Evolutionary conservation across 495 filamentous ascomycete species (phyloP).

Genomic region (Hamigera avellanea): DNA sequence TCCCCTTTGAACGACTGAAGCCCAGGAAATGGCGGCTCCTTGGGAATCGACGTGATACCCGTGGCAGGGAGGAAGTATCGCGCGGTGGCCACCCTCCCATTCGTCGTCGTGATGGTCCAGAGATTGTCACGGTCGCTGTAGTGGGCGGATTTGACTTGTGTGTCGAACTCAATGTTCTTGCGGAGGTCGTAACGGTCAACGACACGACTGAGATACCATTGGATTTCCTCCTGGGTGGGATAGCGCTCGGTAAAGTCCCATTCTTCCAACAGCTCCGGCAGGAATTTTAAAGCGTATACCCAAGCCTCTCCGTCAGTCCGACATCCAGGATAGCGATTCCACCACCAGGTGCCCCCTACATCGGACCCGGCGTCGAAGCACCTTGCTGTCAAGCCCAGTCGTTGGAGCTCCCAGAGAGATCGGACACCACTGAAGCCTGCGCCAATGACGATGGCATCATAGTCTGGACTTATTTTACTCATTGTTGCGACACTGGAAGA

Average conservation of each 20-base stretch:
- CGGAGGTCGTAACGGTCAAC: slow-evolving; percentile 15
- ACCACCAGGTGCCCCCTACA: slow-evolving; percentile 41
- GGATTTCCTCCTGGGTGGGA: slow-evolving; percentile 10
- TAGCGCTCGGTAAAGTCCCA: slow-evolving; percentile 22
- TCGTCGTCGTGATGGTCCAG: slow-evolving; percentile 12
- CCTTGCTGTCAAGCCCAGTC: no score
- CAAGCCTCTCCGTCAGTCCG: slow-evolving; percentile 14
- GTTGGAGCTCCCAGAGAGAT: slow-evolving; percentile 27
- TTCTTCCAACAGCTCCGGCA: slow-evolving; percentile 13
- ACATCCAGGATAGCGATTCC: slow-evolving; percentile 24
- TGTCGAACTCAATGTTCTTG: slow-evolving; percentile 18
- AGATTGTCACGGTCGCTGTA: slow-evolving; percentile 8
- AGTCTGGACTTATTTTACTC: no score
- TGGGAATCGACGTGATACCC: slow-evolving; percentile 14
- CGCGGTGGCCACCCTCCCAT: slow-evolving; percentile 5
- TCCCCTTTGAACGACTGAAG: slow-evolving; percentile 12
- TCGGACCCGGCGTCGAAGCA: slow-evolving; percentile 36
- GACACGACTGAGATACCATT: slow-evolving; percentile 12
- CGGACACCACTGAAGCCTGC: slow-evolving; percentile 39
- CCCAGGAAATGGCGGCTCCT: slow-evolving; percentile 14
- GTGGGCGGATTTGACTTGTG: slow-evolving; percentile 9
- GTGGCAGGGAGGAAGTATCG: slow-evolving; percentile 10
- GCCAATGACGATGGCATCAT: slow-evolving; percentile 39
- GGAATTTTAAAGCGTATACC: slow-evolving; percentile 15
- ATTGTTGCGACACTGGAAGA: no score